Conservation (phyloP, 1,284 basidiomycete species). For the Puccinia horiana region DNA sequence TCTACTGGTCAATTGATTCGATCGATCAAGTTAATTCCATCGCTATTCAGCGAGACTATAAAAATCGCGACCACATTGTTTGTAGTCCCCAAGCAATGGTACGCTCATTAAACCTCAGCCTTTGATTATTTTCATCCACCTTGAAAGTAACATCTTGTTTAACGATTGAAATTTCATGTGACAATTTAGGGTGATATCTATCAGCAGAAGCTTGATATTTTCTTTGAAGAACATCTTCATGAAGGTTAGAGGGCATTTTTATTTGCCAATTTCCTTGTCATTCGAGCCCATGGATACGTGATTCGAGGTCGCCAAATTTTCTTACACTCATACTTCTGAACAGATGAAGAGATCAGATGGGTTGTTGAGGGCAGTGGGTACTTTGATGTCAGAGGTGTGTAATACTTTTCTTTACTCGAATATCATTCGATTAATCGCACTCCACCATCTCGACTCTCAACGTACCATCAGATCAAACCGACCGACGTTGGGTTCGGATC, state of each 20-base stretch:
- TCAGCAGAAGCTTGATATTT: conserved; percentile 73
- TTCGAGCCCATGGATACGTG: background rate
- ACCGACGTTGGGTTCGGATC: conserved; percentile 73
- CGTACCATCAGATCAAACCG: conserved; percentile 60
- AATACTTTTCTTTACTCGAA: background rate
- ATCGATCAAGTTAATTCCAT: conserved; percentile 29
- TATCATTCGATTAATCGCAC: background rate
- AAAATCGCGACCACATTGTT: conserved; percentile 33
- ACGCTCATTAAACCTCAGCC: background rate
- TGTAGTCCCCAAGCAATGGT: conserved; percentile 37
- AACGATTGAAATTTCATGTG: background rate
- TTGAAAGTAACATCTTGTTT: too few species aligned
- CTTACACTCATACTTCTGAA: background rate
- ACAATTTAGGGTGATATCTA: conserved; percentile 72
- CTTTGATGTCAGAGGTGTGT: conserved; percentile 76
- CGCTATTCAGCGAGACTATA: conserved; percentile 16
- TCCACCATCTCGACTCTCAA: conserved; percentile 44
- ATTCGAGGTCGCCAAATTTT: background rate
- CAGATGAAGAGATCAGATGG: conserved; percentile 83
- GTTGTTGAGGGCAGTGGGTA: conserved; percentile 77
- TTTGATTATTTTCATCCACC: background rate
- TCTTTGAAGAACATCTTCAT: conserved; percentile 77
- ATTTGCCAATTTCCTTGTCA: background rate
- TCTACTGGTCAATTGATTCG: conserved; percentile 9
- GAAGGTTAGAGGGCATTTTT: conserved; percentile 60